Evolutionary conservation across 2,329 filamentous ascomycete species (phyloP).

Genomic region (Ophiostoma triangulosporum): DNA sequence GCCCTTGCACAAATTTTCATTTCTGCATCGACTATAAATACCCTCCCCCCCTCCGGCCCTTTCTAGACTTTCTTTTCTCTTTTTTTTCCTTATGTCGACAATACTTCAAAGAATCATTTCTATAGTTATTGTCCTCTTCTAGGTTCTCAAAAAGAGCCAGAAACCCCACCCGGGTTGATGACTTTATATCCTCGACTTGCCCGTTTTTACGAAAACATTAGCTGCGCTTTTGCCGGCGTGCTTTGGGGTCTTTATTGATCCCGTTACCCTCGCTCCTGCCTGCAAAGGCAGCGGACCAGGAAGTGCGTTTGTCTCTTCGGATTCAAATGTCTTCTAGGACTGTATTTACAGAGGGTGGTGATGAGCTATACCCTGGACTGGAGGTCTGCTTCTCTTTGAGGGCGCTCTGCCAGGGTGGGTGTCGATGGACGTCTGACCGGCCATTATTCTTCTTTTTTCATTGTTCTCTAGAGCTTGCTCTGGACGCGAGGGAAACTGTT

Average conservation of each 20-base stretch:
- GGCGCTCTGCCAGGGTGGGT: conserved; percentile 67
- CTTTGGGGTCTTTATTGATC: conserved; percentile 28
- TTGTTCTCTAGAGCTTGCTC: conserved; percentile 13
- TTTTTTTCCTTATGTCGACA: conserved; percentile 48
- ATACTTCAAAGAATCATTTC: conserved; percentile 83
- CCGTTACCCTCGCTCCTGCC: conserved; percentile 41
- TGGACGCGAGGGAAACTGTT: not conserved
- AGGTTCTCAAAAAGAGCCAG: conserved; percentile 85
- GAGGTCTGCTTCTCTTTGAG: conserved; percentile 53
- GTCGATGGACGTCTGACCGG: conserved; percentile 85
- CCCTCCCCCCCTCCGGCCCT: conserved; percentile 16
- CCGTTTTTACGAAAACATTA: conserved; percentile 11
- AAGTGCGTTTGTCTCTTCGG: conserved; percentile 1
- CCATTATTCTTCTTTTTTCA: conserved; percentile 34
- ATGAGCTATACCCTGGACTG: conserved; percentile 77
- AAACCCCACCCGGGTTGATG: conserved; percentile 95
- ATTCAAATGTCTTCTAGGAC: conserved; percentile 19
- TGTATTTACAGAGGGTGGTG: conserved; percentile 72
- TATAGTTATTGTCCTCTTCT: conserved; percentile 93
- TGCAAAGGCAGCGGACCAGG: conserved; percentile 44
- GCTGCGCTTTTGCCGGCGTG: conserved; percentile 3
- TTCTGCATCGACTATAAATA: conserved; percentile 29
- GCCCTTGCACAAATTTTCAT: not conserved
- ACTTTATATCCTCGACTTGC: conserved; percentile 59
- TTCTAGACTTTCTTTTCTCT: conserved; percentile 25